A percentile compares a stretch with the other conserved stretches of the same genome.
These are phyloP conservation scores for Microascus cirrosus DNA, from an alignment of 2,329 filamentous ascomycete species.

Conservation along the genomic window DNA sequence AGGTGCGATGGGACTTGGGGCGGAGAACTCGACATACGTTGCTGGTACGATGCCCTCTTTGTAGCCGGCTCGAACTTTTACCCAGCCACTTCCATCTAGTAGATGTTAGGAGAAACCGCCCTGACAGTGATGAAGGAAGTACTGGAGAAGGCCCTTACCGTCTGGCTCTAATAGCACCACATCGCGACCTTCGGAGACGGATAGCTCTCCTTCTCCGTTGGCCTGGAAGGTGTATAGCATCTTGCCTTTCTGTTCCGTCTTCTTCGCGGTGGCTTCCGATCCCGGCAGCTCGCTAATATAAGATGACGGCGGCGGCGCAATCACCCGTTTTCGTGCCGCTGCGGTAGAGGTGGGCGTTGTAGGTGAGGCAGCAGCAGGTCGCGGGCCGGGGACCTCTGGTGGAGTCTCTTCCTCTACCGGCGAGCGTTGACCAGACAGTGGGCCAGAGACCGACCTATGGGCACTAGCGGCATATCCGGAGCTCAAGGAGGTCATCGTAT, in stretches of 20 bases:
- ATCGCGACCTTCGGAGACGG: slow-evolving; percentile 67
- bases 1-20: slow-evolving; percentile 30
- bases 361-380: slow-evolving; percentile 17
- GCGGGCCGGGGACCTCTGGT: slow-evolving; percentile 4
- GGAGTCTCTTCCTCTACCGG: slow-evolving; percentile 35
- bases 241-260: slow-evolving; percentile 54
- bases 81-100: slow-evolving; percentile 83
- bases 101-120: slow-evolving; percentile 15
- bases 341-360: slow-evolving; percentile 11
- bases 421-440: slow-evolving; percentile 35
- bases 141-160: slow-evolving; percentile 47
- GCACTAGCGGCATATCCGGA: slow-evolving; percentile 79
- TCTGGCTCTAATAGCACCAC: slow-evolving; percentile 75
- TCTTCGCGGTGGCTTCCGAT: slow-evolving; percentile 30
- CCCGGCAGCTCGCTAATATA: slow-evolving; percentile 63
- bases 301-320: slow-evolving; percentile 76
- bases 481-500: slow-evolving; percentile 84
- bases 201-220: slow-evolving; percentile 69
- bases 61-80: slow-evolving; percentile 64
- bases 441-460: slow-evolving; percentile 61
- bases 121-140: neutral
- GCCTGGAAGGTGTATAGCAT: slow-evolving; percentile 87
- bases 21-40: slow-evolving; percentile 64
- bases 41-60: slow-evolving; percentile 81
- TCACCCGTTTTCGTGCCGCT: slow-evolving; percentile 56